These are phyloP conservation scores for Marchantia polymorpha DNA, from an alignment of 225 moss, liverwort and hornwort genomes.

Conservation along the genomic window DNA sequence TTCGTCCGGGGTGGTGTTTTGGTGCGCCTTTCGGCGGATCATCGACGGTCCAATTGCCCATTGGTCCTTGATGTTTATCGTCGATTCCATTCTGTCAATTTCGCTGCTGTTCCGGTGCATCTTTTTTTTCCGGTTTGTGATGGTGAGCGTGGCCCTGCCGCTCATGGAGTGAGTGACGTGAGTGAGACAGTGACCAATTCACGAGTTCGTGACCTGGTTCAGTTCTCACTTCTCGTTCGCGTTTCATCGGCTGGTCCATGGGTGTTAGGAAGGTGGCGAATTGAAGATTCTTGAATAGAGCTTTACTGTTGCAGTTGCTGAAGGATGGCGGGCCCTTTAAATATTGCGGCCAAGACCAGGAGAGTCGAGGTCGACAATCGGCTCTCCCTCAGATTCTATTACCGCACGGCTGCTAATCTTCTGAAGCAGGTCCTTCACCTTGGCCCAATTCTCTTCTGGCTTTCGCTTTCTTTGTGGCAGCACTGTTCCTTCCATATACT, in stretches of 20 bases:
- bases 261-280: slow-evolving; percentile 2
- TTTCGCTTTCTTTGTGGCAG: background rate
- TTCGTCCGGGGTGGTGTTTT: too few relatives aligned
- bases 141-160: slow-evolving; percentile 1
- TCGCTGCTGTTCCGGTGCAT: slow-evolving; percentile 23
- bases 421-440: slow-evolving; percentile 63
- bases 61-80: slow-evolving; percentile 21
- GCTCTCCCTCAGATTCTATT: slow-evolving; percentile 77
- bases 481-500: background rate
- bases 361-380: slow-evolving; percentile 85
- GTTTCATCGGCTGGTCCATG: slow-evolving; percentile 1
- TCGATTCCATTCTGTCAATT: slow-evolving; percentile 22
- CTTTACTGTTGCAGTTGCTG: background rate
- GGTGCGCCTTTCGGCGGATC: too few relatives aligned
- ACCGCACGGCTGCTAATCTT: slow-evolving; percentile 84
- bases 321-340: slow-evolving; percentile 55
- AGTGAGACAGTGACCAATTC: slow-evolving; percentile 6
- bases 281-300: slow-evolving; percentile 16
- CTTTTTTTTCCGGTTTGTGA: slow-evolving; percentile 21
- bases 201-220: background rate
- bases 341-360: slow-evolving; percentile 71
- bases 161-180: slow-evolving; percentile 5
- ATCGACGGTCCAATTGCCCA: too few relatives aligned
- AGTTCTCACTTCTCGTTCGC: background rate
- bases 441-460: background rate